Evolutionary conservation across 1,284 basidiomycete genomes (phyloP), one percentile per base, ranked within the genome.

Genomic region (Moniliophthora roreri): DNA sequence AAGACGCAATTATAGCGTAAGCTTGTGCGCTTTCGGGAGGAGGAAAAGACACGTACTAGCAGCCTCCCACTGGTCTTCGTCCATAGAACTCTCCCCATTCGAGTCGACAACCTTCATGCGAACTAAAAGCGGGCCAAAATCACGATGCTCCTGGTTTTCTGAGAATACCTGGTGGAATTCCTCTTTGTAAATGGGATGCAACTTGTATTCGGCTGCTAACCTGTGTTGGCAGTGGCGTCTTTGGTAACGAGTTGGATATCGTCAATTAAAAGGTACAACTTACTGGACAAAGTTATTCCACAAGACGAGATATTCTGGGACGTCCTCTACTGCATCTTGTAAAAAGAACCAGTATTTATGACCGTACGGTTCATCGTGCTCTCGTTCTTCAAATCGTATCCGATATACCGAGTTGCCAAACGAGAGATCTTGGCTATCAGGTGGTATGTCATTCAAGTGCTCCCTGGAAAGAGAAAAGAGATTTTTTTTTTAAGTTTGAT

Each of bases 311-410:
- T 96, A 99, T 68, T 99, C 97, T 2, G 95, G 95, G 26, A 98
- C 95, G 64, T 98, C 88, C 62, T 94, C 94, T 3, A 99, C 95
- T 1, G 97, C 97, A 64, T 99, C 97, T 64, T 85, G 75, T 28
- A 99, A 81, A 73, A 84, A 98, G 76, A 99, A 99, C 67, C 82
- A 88, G 67, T 99, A 99, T 54, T 89, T 85, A 69, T 98, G 91
- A 3, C 97, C 97, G 65, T 89, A 96, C 11, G 85, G 61, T 7
- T 88, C 84, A 50, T 79, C 75, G 54, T 83, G 74, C 9, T 78
- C 71, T 56, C 80, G 84, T 48, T 82, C 72, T 58, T 93, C 88
- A 66, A 99, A 99, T 36, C 83, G 82, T 63, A 99, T 90, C 59
- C 78, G 83, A 73, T 97, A 99, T 48, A 95, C 89, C 1, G 78